Evolutionary conservation across 2,329 filamentous ascomycete genomes (phyloP).

Genomic region (Talaromyces atroroseus): DNA sequence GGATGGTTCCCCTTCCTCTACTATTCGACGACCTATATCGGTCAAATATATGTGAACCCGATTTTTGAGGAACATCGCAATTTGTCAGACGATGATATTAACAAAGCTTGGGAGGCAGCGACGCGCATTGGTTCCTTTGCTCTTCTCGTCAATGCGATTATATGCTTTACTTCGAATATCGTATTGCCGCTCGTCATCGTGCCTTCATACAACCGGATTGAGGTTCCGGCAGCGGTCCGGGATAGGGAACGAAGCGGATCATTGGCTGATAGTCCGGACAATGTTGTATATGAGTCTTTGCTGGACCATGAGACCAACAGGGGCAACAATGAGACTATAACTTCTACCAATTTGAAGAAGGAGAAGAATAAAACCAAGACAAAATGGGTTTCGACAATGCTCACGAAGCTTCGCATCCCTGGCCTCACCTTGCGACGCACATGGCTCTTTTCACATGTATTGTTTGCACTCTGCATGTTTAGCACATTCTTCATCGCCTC

Average conservation of each 20-base stretch:
- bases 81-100: conserved; percentile 69
- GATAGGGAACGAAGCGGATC: conserved; percentile 1
- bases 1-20: conserved; percentile 95
- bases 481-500: conserved; percentile 72
- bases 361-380: background rate
- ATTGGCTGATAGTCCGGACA: conserved; percentile 26
- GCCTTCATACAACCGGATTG: conserved; percentile 58
- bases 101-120: conserved; percentile 73
- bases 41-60: conserved; percentile 85
- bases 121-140: conserved; percentile 87
- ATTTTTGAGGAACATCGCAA: conserved; percentile 71
- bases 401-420: conserved; percentile 66
- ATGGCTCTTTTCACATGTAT: conserved; percentile 79
- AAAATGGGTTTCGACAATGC: conserved; percentile 25
- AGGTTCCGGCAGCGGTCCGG: conserved; percentile 5
- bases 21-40: conserved; percentile 91
- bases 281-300: conserved; percentile 26
- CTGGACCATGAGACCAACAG: conserved; percentile 18
- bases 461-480: conserved; percentile 78
- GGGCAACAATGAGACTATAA: conserved; percentile 10
- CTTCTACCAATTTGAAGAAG: background rate
- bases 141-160: conserved; percentile 79
- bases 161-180: conserved; percentile 75
- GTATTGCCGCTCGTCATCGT: conserved; percentile 80
- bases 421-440: conserved; percentile 80